Base-by-base conservation (phyloP, 2,329 filamentous ascomycete species). In the Spiromastix sp. region DNA sequence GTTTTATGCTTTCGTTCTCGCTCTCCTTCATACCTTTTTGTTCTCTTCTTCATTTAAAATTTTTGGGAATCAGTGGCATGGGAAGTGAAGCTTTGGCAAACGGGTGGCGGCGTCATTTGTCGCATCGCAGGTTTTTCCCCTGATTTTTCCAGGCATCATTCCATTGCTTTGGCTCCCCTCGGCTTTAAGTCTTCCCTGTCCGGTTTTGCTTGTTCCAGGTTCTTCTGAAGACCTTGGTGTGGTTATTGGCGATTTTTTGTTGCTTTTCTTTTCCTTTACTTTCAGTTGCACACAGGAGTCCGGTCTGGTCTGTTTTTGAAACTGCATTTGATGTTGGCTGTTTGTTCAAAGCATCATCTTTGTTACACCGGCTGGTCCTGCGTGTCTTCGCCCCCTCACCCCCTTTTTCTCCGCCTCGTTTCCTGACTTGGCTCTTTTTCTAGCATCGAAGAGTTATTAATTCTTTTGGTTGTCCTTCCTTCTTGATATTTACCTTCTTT, bases 341-440 rank as follows among this genome's bases (percentile, higher is more conserved):
- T 53, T 54, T 39, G 43, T 50, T 45, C 49, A n/a, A 44, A 48
- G 48, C 48, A 55, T 52, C 50, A 55, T 51, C 47, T 58, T 54
- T n/a, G n/a, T n/a, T 51, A 61, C 60, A 63, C 60, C 51, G 59
- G 60, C 60, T 63, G 60, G 60, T 61, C 59, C 60, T 63, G 60
- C 55, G 59, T 63, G 60, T 37, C 21, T 40, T 49, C 48, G 51
- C 42, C 42, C 37, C 27, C 44, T 54, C 44, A 31, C 38, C 38
- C 37, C 31, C 21, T 34, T 39, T 21, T 37, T 36, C 36, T 11
- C 37, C 32, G 27, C 36, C n/a, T n/a, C n/a, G n/a, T n/a, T n/a
- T n/a, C n/a, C n/a, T n/a, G n/a, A n/a, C n/a, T n/a, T n/a, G n/a
- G n/a, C n/a, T n/a, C n/a, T n/a, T n/a, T n/a, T n/a, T n/a, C n/a